Percentiles rank a stretch among this genome's conserved stretches.
Conservation (phyloP, 495 filamentous ascomycete species). For the Lepidopterella palustris region DNA sequence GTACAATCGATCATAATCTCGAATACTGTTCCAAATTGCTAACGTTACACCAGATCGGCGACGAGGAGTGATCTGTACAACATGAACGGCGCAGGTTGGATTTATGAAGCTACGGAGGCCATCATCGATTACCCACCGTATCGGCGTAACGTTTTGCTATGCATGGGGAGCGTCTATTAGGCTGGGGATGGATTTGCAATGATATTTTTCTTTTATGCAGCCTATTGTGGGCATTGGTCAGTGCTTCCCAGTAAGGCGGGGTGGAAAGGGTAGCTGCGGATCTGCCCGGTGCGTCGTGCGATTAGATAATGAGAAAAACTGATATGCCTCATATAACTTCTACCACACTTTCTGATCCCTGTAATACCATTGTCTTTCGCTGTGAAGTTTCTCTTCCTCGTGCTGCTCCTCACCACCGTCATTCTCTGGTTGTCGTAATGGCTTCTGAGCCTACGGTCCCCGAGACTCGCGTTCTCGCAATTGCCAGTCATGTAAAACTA, state of each 20-base stretch:
- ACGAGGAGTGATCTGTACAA: slow-evolving; percentile 58
- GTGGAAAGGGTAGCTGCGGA: no score
- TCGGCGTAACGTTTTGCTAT: background rate
- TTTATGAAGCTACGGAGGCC: background rate
- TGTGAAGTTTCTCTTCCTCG: background rate
- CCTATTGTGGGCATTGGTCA: background rate
- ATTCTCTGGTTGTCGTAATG: slow-evolving; percentile 30
- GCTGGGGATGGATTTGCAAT: background rate
- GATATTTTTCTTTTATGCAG: background rate
- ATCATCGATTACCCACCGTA: no score
- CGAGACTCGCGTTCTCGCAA: slow-evolving; percentile 80
- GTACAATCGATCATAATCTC: slow-evolving; percentile 42
- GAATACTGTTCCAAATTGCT: background rate
- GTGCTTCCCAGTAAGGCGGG: no score
- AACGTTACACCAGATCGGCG: slow-evolving; percentile 63
- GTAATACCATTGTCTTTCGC: no score
- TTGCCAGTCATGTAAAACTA: slow-evolving; percentile 90
- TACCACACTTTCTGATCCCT: no score
- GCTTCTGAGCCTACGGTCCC: slow-evolving; percentile 46
- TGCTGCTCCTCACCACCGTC: background rate
- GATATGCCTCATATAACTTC: no score
- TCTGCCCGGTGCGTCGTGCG: no score
- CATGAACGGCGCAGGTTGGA: background rate
- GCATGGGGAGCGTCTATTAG: background rate
- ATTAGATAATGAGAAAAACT: no score